These are phyloP conservation scores for Rhamnella rubrinervis DNA, from an alignment of 331 rosid species.

Conservation along the genomic window DNA sequence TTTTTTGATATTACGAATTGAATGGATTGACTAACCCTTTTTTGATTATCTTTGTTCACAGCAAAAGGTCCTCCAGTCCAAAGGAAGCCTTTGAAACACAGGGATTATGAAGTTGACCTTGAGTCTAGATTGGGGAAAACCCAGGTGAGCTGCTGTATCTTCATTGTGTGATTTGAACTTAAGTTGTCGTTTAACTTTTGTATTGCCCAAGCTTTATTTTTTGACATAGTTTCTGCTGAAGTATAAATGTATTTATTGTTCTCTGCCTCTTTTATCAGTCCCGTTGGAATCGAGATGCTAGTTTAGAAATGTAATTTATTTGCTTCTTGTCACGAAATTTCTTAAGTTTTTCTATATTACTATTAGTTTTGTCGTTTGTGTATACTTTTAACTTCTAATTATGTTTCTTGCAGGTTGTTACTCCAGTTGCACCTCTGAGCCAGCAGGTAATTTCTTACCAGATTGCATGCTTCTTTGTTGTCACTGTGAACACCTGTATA, in stretches of 20 bases:
- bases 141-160: slow-evolving; percentile 45
- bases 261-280: background rate
- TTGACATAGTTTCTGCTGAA: background rate
- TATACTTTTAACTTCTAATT: background rate
- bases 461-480: background rate
- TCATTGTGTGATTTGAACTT: background rate
- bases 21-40: background rate
- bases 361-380: background rate
- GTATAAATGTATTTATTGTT: background rate
- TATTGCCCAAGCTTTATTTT: background rate
- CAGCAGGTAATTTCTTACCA: slow-evolving; percentile 68
- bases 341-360: background rate
- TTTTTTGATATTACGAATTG: background rate
- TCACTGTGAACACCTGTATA: background rate
- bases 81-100: slow-evolving; percentile 92
- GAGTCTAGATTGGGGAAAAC: slow-evolving; percentile 96
- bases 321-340: background rate
- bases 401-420: slow-evolving; percentile 74
- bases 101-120: slow-evolving; percentile 97
- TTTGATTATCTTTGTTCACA: slow-evolving; percentile 18
- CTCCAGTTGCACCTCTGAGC: slow-evolving; percentile 96
- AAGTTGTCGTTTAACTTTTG: background rate
- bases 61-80: slow-evolving; percentile 84
- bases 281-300: too few relatives aligned
- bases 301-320: too few relatives aligned